These are phyloP conservation scores for Hysterangium stoloniferum DNA, from an alignment of 768 basidiomycete species.

Conservation along the genomic window DNA sequence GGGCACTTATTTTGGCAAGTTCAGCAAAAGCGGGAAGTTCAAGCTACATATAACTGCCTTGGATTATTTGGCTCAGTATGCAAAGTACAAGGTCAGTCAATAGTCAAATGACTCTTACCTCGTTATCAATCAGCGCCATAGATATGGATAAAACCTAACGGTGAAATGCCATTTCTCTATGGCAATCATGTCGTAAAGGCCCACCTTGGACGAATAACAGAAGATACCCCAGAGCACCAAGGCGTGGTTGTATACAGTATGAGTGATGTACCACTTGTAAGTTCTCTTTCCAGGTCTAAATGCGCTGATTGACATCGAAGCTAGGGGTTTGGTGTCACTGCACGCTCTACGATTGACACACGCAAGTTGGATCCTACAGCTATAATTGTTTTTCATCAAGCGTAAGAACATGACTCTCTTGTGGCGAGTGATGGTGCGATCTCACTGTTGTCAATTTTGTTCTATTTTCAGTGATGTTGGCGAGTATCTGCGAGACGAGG, in stretches of 20 bases:
- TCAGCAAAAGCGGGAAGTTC: conserved; percentile 95
- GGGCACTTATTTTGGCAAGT: conserved; percentile 97
- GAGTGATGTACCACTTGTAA: conserved; percentile 87
- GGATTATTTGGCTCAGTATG: conserved; percentile 91
- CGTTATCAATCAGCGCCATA: conserved; percentile 23
- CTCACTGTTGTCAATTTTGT: conserved; percentile 9
- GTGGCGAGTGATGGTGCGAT: no score
- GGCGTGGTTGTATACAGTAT: conserved; percentile 96
- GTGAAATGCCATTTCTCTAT: conserved; percentile 98
- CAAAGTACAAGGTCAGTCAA: conserved; percentile 83
- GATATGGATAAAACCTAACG: conserved; percentile 99
- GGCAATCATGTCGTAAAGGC: conserved; percentile 99
- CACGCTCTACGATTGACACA: conserved; percentile 91
- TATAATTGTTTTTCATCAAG: conserved; percentile 97
- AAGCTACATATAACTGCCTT: conserved; percentile 92
- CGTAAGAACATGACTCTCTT: conserved; percentile 42
- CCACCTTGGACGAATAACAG: conserved; percentile 96
- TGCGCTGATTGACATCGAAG: conserved; percentile 14
- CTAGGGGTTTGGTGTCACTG: conserved; percentile 99
- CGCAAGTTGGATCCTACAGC: conserved; percentile 95
- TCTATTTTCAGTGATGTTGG: conserved; percentile 73
- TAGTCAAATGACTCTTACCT: neutral
- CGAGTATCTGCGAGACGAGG: conserved; percentile 97
- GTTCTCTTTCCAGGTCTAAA: conserved; percentile 19
- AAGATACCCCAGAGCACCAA: conserved; percentile 98